Conservation (phyloP, 176 grass and related monocot genomes). For the Pharus latifolius region DNA sequence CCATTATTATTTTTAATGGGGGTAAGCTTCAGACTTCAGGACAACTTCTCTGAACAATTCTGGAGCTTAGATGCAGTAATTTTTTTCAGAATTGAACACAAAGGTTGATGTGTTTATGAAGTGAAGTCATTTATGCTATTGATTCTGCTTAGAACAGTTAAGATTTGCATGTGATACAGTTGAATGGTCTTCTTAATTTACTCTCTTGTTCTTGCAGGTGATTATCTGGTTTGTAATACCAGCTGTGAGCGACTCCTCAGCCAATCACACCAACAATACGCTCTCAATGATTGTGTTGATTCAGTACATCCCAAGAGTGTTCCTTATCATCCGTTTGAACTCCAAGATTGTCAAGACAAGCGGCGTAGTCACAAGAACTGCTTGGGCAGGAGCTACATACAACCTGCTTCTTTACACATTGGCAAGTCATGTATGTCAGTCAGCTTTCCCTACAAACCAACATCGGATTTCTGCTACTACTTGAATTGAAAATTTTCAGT, state of each 20-base stretch:
- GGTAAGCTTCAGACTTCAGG: neutral
- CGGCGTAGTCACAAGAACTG: slow-evolving; percentile 77
- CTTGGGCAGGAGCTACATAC: slow-evolving; percentile 78
- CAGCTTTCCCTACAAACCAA: no score
- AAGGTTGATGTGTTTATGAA: no score
- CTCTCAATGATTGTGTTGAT: slow-evolving; percentile 80
- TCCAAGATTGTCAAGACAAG: slow-evolving; percentile 74
- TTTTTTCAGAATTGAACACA: neutral
- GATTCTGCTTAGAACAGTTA: no score
- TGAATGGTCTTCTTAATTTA: neutral
- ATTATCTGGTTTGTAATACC: slow-evolving; percentile 89
- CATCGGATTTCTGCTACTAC: neutral
- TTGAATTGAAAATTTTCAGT: neutral
- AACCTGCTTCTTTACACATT: slow-evolving; percentile 89
- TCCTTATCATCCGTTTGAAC: slow-evolving; percentile 74
- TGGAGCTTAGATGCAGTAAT: neutral
- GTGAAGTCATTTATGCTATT: no score
- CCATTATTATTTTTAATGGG: no score
- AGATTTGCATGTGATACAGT: no score
- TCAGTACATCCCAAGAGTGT: slow-evolving; percentile 79
- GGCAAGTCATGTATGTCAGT: slow-evolving; percentile 75
- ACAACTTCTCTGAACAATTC: neutral
- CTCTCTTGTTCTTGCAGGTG: slow-evolving; percentile 37
- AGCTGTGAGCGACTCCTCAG: slow-evolving; percentile 39
- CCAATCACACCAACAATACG: slow-evolving; percentile 77